A percentile compares a stretch with the other conserved stretches of the same genome.
Conservation (phyloP, 305 asterid genomes). For the Fraxinus sp. region DNA sequence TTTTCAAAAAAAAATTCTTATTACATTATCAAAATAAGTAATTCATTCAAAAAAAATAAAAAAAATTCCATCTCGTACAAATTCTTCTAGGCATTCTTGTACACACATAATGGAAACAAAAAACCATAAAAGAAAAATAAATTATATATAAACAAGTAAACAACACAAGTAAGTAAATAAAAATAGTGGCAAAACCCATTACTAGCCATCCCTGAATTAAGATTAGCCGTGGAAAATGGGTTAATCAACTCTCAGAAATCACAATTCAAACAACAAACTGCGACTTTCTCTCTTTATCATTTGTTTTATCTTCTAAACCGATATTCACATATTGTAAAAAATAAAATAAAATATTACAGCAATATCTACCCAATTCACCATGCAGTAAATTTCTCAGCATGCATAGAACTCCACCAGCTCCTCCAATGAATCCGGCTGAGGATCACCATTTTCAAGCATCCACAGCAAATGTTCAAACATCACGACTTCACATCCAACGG, state of each 20-base stretch:
- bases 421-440: slow-evolving; percentile 72
- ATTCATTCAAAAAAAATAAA: no score
- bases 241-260: background rate
- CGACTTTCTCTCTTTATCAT: background rate
- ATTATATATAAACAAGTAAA: no score
- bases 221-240: background rate
- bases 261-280: background rate
- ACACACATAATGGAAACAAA: background rate
- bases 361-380: background rate
- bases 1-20: no score
- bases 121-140: background rate
- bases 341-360: background rate
- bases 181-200: background rate
- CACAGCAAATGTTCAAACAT: slow-evolving; percentile 88
- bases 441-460: slow-evolving; percentile 96
- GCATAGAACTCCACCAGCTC: slow-evolving; percentile 90
- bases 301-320: background rate
- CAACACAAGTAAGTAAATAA: background rate
- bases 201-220: background rate
- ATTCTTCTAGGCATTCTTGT: background rate
- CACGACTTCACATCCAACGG: slow-evolving; percentile 82
- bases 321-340: background rate
- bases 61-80: background rate
- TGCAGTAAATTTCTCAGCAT: slow-evolving; percentile 35
- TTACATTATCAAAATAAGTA: no score